Base-by-base conservation (phyloP, 768 basidiomycete species). In the Tylopilus rubrobrunneus region DNA sequence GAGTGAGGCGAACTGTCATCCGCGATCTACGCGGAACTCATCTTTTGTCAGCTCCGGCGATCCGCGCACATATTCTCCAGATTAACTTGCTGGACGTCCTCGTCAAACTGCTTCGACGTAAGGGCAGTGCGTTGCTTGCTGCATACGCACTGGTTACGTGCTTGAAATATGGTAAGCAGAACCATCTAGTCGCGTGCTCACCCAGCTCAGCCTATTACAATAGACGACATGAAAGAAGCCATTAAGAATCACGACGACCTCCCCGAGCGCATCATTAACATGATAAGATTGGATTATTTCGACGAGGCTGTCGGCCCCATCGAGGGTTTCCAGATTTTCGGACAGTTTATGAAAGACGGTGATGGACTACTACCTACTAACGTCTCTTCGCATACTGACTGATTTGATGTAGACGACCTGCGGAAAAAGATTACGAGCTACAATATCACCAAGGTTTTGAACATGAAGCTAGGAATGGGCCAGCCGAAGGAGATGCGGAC, bases 261-360 rank as follows among this genome's bases (percentile, higher is more conserved):
- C 37, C 53, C 62, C 11, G 53, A 57, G 45, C 36, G 58, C 5
- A 64, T 65, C 2, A 60, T 65, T 12, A 50, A 48, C n/a, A 65
- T 65, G 64, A 44, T 64, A n/a, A 56, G 55, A 29, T 37, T 56
- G 15, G 59, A 65, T 48, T 67, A 54, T 44, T 67, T 65, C 19
- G 62, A 65, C 10, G 65, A 65, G 31, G 62, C 65, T 12, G 51
- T 67, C 0, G 65, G 64, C 11, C 45, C 5, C 23, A 48, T 64
- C 1, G 65, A 65, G 45, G 64, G 64, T 12, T 65, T 67, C 37
- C 65, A 66, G 42, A 55, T 66, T 1, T 66, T 66, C 17, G 43
- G 44, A 1, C 51, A 66, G 25, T 48, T 66, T 6, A 64, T 66
- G 60, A 51, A 55, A 37, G 34, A 60, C 4, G 56, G 65, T 66